Evolutionary conservation across 163 green algal species (phyloP).

Genomic region (Chloromonas sp.): DNA sequence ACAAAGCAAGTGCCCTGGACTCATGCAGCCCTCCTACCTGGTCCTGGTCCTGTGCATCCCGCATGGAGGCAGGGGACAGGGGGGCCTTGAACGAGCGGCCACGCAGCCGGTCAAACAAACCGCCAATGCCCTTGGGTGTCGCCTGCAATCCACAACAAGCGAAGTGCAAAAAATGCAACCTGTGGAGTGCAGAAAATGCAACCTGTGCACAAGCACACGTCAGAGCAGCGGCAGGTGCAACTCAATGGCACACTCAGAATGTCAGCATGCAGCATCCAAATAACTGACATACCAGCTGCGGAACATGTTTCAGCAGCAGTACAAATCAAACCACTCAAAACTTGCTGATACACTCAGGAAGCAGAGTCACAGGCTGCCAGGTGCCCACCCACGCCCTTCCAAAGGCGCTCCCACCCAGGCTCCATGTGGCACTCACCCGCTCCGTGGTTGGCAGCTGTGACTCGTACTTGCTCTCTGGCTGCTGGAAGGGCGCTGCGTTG

Average conservation of each 20-base stretch:
- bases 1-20: not conserved
- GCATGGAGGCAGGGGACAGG: not conserved
- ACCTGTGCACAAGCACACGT: too few species aligned
- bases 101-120: not conserved
- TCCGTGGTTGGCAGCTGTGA: not conserved
- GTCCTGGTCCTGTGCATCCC: not conserved
- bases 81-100: not conserved
- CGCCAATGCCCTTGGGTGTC: not conserved
- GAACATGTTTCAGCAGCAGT: too few species aligned
- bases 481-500: not conserved
- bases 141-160: not conserved
- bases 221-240: too few species aligned
- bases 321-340: too few species aligned
- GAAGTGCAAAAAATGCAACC: too few species aligned
- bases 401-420: not conserved
- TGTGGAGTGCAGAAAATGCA: too few species aligned
- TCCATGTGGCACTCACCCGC: not conserved
- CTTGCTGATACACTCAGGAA: too few species aligned
- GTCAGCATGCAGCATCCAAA: not conserved
- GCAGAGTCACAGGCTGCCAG: not conserved
- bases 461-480: constrained; percentile 1
- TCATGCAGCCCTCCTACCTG: not conserved
- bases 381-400: not conserved
- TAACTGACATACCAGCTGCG: not conserved
- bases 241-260: too few species aligned